Evolutionary conservation across 2,329 filamentous ascomycete species (phyloP), one percentile per base, ranked within the genome.

Genomic region (Sordariomycetes sp.): DNA sequence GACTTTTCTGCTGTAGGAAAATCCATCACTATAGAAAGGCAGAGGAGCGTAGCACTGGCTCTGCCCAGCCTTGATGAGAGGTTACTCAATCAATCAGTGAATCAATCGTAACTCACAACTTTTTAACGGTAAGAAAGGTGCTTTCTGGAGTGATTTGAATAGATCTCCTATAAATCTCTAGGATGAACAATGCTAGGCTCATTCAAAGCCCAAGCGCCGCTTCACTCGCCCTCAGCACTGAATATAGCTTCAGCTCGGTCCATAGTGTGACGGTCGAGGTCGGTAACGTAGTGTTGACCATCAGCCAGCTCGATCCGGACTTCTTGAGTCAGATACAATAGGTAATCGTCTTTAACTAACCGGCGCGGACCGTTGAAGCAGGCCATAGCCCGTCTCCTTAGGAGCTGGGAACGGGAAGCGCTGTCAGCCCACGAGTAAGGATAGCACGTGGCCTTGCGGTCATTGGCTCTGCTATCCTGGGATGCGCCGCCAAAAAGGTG

Each of bases 341-440:
- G 94, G 86, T 96, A 92, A 61, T 98, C 92, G 54, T 98, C 92
- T 66, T 96, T 96, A 74, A 85, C 92, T 32, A 98, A 71, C 27
- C 90, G 79, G 34, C 88, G 79, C 12, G 72, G 72, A 1, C 92
- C 92, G 51, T 96, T 87, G 50, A 93, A 98, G 15, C 94, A 85
- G 43, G 86, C 86, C 49, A 96, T 70, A 35, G 95, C 86, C 19
- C 92, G 84, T 75, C 95, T 95, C 76, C 93, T 95, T 77, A 94
- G 93, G 53, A 84, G 93, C 86, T 96, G 94, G 18, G 33, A 24
- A 65, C 92, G 87, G 49, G 86, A 83, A 50, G 84, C 80, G 42
- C 88, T 76, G 49, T 88, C 92, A 34, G 90, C 90, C 92, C 92
- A 98, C 3, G 84, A 88, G 1, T 84, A 78, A 10, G 92, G 92